A percentile compares a stretch with the other conserved stretches of the same genome.
Evolutionary conservation across 371 early-diverging fungal species (phyloP).

Genomic region (Circinella umbellata): DNA sequence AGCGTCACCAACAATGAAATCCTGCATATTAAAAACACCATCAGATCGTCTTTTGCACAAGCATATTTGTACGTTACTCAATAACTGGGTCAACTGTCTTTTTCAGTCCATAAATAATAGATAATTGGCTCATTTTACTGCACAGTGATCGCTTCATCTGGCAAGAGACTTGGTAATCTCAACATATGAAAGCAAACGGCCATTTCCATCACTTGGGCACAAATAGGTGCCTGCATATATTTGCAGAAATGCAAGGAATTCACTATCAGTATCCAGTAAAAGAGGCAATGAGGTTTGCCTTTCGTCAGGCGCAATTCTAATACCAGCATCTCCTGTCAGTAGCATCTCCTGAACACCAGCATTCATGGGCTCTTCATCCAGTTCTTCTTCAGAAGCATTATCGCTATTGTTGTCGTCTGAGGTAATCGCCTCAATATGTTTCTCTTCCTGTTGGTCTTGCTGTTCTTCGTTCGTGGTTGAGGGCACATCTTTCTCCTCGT

Average conservation of each 20-base stretch:
- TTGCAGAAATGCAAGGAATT: neutral
- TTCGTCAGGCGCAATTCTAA: conserved; percentile 13
- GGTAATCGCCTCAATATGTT: too few relatives aligned
- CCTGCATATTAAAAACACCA: neutral
- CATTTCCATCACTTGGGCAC: neutral
- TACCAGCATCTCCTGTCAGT: neutral
- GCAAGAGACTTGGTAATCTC: neutral
- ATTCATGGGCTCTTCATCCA: conserved; percentile 5
- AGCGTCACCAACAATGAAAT: neutral
- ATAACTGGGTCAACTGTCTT: neutral
- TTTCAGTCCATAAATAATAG: neutral
- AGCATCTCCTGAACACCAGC: conserved; percentile 8
- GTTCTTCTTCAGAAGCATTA: neutral
- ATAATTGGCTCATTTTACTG: neutral
- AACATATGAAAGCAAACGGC: neutral
- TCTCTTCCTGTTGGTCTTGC: too few relatives aligned
- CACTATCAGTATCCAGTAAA: conserved; percentile 6
- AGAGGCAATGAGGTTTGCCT: neutral
- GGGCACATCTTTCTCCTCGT: too few relatives aligned
- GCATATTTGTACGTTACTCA: neutral
- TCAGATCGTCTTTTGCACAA: neutral
- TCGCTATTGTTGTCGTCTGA: too few relatives aligned
- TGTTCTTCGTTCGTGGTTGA: too few relatives aligned
- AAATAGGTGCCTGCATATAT: neutral
- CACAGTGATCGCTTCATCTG: neutral